Evolutionary conservation across 306 rosid genomes (phyloP).

Genomic region (Luffa acutangula): DNA sequence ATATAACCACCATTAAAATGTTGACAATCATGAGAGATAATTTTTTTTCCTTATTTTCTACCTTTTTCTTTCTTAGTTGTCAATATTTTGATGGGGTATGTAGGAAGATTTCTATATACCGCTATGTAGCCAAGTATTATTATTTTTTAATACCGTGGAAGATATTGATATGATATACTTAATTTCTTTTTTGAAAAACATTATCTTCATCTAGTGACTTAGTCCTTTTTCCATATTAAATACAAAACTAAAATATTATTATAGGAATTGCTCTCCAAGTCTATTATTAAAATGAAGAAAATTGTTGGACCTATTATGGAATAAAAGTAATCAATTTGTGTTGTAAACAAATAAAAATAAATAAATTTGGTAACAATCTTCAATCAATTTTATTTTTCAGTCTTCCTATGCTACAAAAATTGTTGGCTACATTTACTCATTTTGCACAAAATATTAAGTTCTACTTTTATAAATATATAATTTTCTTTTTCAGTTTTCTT

Average conservation of each 20-base stretch:
- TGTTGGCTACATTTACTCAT: background rate
- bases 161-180: too few relatives aligned
- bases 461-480: too few relatives aligned
- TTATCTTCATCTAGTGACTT: background rate
- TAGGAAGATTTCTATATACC: too few relatives aligned
- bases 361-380: background rate
- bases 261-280: background rate
- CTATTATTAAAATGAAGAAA: background rate
- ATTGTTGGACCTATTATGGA: background rate
- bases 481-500: too few relatives aligned
- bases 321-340: background rate
- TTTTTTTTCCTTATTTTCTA: too few relatives aligned
- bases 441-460: too few relatives aligned
- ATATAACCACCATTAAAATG: too few relatives aligned
- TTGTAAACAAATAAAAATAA: background rate
- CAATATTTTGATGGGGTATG: too few relatives aligned
- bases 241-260: background rate
- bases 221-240: background rate
- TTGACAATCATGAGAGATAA: too few relatives aligned
- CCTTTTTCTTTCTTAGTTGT: too few relatives aligned
- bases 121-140: too few relatives aligned
- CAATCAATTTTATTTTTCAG: background rate
- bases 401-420: background rate
- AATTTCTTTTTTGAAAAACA: background rate
- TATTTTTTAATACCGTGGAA: too few relatives aligned